Percentiles rank a stretch among this genome's conserved stretches.
Conservation (phyloP, 495 filamentous ascomycete species). For the Aspergillus indologenus region DNA sequence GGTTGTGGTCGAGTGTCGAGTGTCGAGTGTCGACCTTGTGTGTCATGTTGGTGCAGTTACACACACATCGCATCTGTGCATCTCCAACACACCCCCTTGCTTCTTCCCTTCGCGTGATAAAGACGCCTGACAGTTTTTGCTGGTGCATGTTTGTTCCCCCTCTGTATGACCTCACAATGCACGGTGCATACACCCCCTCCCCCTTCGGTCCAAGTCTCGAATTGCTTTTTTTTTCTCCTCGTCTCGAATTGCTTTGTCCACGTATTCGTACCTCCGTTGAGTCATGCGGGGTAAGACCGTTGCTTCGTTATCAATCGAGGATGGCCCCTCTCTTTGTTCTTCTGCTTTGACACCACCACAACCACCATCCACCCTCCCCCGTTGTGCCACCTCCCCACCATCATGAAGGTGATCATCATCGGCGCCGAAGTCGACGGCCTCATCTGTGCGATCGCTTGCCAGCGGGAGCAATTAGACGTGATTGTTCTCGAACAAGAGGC, state of each 20-base stretch:
- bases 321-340: neutral
- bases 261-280: neutral
- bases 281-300: neutral
- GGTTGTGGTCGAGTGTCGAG: too few species aligned
- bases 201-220: neutral
- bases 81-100: neutral
- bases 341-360: neutral
- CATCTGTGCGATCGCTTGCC: conserved; percentile 3
- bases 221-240: neutral
- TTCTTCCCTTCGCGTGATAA: neutral
- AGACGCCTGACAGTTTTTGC: neutral
- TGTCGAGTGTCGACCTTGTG: neutral
- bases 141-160: neutral
- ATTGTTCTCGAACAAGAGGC: neutral
- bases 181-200: neutral
- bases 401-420: conserved; percentile 9
- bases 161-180: neutral
- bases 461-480: neutral
- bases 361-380: neutral
- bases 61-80: neutral
- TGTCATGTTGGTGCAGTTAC: neutral
- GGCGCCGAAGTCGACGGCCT: conserved; percentile 1
- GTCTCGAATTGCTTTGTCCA: neutral
- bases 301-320: neutral
- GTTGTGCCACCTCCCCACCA: neutral